These are phyloP conservation scores for Leishmania gerbilli DNA, from an alignment of 208 protist genomes.

Conservation along the genomic window DNA sequence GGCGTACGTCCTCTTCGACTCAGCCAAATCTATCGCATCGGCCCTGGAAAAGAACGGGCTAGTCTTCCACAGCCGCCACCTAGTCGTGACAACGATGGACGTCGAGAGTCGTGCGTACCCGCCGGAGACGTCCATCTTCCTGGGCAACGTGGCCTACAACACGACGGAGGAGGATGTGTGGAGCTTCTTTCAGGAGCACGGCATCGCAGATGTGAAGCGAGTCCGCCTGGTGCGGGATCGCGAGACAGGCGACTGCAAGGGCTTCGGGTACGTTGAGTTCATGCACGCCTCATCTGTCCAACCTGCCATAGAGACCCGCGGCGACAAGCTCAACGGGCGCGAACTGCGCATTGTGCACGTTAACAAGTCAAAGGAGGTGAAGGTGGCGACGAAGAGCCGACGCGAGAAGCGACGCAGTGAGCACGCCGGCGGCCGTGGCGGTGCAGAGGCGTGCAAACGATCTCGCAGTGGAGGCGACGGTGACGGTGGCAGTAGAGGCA, in stretches of 20 bases:
- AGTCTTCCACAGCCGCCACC: conserved; percentile 76
- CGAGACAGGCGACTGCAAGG: conserved; percentile 83
- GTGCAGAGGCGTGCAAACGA: conserved; percentile 22
- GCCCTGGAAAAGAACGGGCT: conserved; percentile 69
- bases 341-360: conserved; percentile 87
- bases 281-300: conserved; percentile 45
- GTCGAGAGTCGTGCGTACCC: conserved; percentile 64
- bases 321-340: conserved; percentile 64
- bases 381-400: conserved; percentile 48
- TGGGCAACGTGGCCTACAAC: conserved; percentile 89
- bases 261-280: conserved; percentile 93
- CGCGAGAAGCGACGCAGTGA: conserved; percentile 64
- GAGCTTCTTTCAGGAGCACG: conserved; percentile 83
- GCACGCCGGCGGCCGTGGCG: background rate
- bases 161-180: conserved; percentile 83
- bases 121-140: conserved; percentile 87
- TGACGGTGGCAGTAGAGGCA: background rate
- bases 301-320: conserved; percentile 68
- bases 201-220: conserved; percentile 76
- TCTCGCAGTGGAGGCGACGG: conserved; percentile 6
- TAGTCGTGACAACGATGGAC: conserved; percentile 83
- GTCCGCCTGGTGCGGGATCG: conserved; percentile 87
- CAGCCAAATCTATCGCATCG: conserved; percentile 24
- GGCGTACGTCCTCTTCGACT: conserved; percentile 86
- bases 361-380: conserved; percentile 83